Percentiles rank a stretch among this genome's conserved stretches.
phyloP scores from a whole-genome alignment of 208 protist genomes.

The Strigomonas culicis region DNA sequence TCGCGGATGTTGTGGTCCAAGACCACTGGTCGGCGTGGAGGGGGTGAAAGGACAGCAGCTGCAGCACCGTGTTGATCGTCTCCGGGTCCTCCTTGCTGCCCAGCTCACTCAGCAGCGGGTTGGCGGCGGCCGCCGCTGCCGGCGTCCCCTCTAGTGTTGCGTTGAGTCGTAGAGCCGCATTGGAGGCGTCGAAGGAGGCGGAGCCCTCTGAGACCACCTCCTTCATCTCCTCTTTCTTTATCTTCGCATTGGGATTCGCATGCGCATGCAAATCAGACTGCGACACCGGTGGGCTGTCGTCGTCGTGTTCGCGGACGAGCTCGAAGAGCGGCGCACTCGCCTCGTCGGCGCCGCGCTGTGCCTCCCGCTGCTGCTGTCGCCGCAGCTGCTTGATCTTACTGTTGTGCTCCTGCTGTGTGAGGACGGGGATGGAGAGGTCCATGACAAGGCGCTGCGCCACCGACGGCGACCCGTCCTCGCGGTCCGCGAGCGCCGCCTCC shows the following conservation, averaged over 20 bases:
- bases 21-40: constrained; percentile 6
- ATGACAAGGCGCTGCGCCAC: not conserved
- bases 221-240: not conserved
- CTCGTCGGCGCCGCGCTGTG: not conserved
- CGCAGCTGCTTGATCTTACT: not conserved
- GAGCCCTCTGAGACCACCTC: too few relatives aligned
- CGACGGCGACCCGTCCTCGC: too few relatives aligned
- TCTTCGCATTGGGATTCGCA: too few relatives aligned
- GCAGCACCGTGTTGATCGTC: not conserved
- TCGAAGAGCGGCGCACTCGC: not conserved
- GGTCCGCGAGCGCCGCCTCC: not conserved
- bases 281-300: too few relatives aligned
- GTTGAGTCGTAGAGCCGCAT: too few relatives aligned
- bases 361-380: not conserved
- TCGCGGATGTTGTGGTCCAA: constrained; percentile 4
- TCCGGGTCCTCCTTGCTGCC: not conserved
- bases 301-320: not conserved
- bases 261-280: too few relatives aligned
- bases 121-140: not conserved
- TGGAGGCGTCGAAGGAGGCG: too few relatives aligned
- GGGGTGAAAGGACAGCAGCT: not conserved
- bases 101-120: not conserved
- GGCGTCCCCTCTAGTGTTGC: too few relatives aligned
- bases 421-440: not conserved
- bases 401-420: not conserved